phyloP scores from a whole-genome alignment of 331 rosid genomes.

The Saraca asoca region DNA sequence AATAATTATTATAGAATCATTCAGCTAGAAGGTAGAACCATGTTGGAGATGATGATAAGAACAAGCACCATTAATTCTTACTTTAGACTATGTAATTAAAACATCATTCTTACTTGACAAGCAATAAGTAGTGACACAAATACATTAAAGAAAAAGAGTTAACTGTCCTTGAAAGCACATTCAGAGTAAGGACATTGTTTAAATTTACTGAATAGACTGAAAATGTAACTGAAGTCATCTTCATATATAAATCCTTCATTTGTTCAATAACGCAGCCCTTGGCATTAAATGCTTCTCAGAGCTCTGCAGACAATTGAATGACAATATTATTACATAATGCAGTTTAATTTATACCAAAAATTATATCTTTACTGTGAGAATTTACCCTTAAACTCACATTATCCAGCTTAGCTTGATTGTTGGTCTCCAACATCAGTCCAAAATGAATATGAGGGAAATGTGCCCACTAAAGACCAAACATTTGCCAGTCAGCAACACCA shows the following conservation, averaged over 20 bases:
- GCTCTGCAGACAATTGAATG: constrained; percentile 42
- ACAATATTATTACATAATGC: background rate
- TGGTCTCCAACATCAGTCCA: constrained; percentile 86
- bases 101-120: constrained; percentile 29
- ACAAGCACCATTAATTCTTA: constrained; percentile 31
- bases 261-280: constrained; percentile 65
- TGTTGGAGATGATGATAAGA: constrained; percentile 28
- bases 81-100: constrained; percentile 34
- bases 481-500: background rate
- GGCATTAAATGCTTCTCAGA: constrained; percentile 71
- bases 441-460: constrained; percentile 96
- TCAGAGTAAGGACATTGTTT: constrained; percentile 33
- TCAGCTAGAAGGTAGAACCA: background rate
- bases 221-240: constrained; percentile 32
- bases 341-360: too few species aligned
- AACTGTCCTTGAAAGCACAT: constrained; percentile 43
- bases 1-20: background rate
- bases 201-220: constrained; percentile 30
- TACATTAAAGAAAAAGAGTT: constrained; percentile 32
- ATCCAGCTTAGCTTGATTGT: constrained; percentile 78
- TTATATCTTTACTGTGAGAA: background rate
- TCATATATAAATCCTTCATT: constrained; percentile 41
- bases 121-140: constrained; percentile 37
- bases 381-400: constrained; percentile 51
- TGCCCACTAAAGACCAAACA: constrained; percentile 72